Percentiles rank a stretch among this genome's conserved stretches.
These are phyloP conservation scores for Lodderomyces metapsilosis DNA, from an alignment of 1,139 yeast species.

Conservation along the genomic window DNA sequence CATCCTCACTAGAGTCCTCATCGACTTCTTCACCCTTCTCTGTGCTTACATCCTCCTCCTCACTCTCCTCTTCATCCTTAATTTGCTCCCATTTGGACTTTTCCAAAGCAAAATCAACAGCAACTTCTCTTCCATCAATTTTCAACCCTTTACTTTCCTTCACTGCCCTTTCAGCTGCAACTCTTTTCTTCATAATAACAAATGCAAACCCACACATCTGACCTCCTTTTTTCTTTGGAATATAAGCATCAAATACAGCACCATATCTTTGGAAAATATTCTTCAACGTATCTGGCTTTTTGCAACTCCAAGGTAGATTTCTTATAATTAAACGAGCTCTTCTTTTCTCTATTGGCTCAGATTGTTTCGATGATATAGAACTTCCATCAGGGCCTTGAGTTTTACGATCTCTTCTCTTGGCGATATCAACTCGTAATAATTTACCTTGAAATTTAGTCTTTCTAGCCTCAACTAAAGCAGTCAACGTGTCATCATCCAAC, in stretches of 20 bases:
- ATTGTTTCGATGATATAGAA: slow-evolving; percentile 11
- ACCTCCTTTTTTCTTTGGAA: slow-evolving; percentile 87
- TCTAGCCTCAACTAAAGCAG: slow-evolving; percentile 70
- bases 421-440: slow-evolving; percentile 75
- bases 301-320: slow-evolving; percentile 94
- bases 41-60: slow-evolving; percentile 32
- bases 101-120: slow-evolving; percentile 91
- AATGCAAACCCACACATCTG: slow-evolving; percentile 95
- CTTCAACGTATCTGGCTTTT: slow-evolving; percentile 70
- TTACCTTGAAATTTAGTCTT: slow-evolving; percentile 65
- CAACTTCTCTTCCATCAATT: slow-evolving; percentile 88
- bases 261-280: slow-evolving; percentile 77
- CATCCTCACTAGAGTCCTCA: slow-evolving; percentile 30
- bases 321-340: slow-evolving; percentile 83
- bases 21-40: slow-evolving; percentile 26
- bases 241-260: slow-evolving; percentile 82
- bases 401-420: slow-evolving; percentile 87
- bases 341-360: slow-evolving; percentile 53
- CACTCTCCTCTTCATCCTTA: slow-evolving; percentile 40
- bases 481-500: slow-evolving; percentile 76
- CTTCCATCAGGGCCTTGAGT: slow-evolving; percentile 17
- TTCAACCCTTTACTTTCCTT: slow-evolving; percentile 70
- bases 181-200: slow-evolving; percentile 80
- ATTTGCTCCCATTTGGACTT: slow-evolving; percentile 72
- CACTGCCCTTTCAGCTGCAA: slow-evolving; percentile 79